A percentile compares a stretch with the other conserved stretches of the same genome.
Evolutionary conservation across 2,329 filamentous ascomycete species (phyloP).

Genomic region (Cytospora schulzeri): DNA sequence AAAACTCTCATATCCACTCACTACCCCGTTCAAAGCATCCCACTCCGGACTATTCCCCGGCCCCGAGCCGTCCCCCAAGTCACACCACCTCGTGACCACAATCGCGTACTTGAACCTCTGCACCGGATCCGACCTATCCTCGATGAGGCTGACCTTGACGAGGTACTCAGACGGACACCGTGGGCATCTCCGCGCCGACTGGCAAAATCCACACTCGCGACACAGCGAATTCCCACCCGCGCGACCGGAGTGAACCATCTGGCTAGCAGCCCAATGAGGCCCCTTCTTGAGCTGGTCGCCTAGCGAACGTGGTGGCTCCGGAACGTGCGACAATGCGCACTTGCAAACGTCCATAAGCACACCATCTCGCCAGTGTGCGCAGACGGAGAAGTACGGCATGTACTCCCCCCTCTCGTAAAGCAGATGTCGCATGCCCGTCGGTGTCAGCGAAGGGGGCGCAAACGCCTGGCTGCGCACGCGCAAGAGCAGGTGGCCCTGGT

Average conservation of each 20-base stretch:
- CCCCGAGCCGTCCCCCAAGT: background rate
- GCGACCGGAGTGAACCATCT: background rate
- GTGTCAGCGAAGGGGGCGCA: background rate
- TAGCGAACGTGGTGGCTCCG: background rate
- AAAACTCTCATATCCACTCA: background rate
- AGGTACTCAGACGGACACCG: background rate
- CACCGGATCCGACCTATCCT: background rate
- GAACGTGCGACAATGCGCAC: background rate
- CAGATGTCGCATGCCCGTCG: background rate
- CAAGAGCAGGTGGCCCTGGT: background rate
- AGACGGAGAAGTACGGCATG: background rate
- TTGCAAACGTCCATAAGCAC: background rate
- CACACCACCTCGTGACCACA: background rate
- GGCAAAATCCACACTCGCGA: background rate
- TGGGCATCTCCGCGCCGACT: background rate
- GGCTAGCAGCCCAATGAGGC: background rate
- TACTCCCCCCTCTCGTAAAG: background rate
- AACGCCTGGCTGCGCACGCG: background rate
- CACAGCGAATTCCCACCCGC: background rate
- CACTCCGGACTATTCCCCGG: background rate
- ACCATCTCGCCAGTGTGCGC: background rate
- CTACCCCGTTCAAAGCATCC: background rate
- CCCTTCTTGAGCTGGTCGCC: background rate
- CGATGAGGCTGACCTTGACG: background rate
- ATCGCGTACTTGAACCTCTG: slow-evolving; percentile 1